Evolutionary conservation across 2,329 filamentous ascomycete species (phyloP), one percentile per base, ranked within the genome.

Genomic region (Camptophora hylomeconis): DNA sequence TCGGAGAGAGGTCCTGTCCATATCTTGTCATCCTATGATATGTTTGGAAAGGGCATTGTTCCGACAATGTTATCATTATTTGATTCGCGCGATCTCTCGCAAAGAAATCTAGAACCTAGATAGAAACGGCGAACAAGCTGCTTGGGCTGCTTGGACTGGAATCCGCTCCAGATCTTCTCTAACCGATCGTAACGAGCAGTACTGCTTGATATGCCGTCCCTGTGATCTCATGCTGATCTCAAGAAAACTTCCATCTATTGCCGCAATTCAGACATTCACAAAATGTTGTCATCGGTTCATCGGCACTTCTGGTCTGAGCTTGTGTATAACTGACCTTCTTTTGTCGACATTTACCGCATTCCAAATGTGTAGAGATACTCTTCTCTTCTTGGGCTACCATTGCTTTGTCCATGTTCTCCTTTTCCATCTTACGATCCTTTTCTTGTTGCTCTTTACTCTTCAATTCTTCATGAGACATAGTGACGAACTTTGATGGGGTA

Each of bases 381-480:
- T 84, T 89, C 58, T 93, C 79, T 11, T 75, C 80, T 65, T 86
- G 80, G 33, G 87, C 81, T 7, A 92, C 86, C 75, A 95, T 92
- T 2, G 89, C 83, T 57, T 87, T 83, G 63, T 84, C 84, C 80
- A 95, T 86, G 57, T 98, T 98, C 58, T 94, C 83, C 57, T 80
- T 74, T 51, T 84, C 69, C 28, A 93, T 67, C 53, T 74, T 73
- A 44, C 70, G 62, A 44, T 94, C 84, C 49, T 77, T 71, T 45
- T 72, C 73, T 37, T 75, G 73, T 56, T 81, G 79, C 54, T 89
- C 75, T 27, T 75, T 77, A 26, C 80, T 89, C 62, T 92, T 92
- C 51, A 98, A 72, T 54, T 95, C 87, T 31, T 93, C 80, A 45
- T 81, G 75, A 6, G 74, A 71, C 89, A 98, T 93, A 46, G 64